phyloP scores from a whole-genome alignment of 108 stramenopile species.

The Fragilariopsis cylindrus region DNA sequence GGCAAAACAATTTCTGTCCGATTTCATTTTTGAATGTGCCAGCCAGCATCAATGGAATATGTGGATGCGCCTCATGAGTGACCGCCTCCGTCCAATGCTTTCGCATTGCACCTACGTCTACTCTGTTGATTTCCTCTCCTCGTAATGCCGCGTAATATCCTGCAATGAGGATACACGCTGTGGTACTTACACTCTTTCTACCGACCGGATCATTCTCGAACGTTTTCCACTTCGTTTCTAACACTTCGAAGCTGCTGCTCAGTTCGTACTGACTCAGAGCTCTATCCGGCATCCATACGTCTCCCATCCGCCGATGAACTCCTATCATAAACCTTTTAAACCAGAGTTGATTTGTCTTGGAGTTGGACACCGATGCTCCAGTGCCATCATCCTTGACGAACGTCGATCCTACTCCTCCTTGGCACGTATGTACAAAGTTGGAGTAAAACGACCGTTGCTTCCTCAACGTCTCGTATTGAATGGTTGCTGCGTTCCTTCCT shows the following conservation, averaged over 20 bases:
- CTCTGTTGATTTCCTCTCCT: neutral
- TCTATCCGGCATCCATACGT: constrained; percentile 14
- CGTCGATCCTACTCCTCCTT: neutral
- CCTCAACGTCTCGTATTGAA: neutral
- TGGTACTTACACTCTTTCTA: neutral
- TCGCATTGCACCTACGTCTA: neutral
- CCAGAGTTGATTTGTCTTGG: neutral
- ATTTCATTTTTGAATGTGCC: neutral
- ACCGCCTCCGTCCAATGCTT: neutral
- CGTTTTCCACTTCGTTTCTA: neutral
- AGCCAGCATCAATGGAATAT: neutral
- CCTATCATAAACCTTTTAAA: constrained; percentile 14
- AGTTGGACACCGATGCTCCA: neutral
- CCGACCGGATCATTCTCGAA: neutral
- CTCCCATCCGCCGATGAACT: constrained; percentile 18
- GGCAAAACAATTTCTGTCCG: neutral
- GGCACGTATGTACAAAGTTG: neutral
- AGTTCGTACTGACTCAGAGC: constrained; percentile 12
- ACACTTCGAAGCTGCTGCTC: neutral
- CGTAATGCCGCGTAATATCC: neutral
- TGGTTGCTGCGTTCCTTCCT: neutral
- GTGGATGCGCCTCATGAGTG: neutral
- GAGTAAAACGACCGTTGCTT: neutral
- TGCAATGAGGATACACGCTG: neutral
- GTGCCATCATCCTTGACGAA: neutral